Evolutionary conservation across 2,329 filamentous ascomycete genomes (phyloP).

Genomic region (Alternaria sp.): DNA sequence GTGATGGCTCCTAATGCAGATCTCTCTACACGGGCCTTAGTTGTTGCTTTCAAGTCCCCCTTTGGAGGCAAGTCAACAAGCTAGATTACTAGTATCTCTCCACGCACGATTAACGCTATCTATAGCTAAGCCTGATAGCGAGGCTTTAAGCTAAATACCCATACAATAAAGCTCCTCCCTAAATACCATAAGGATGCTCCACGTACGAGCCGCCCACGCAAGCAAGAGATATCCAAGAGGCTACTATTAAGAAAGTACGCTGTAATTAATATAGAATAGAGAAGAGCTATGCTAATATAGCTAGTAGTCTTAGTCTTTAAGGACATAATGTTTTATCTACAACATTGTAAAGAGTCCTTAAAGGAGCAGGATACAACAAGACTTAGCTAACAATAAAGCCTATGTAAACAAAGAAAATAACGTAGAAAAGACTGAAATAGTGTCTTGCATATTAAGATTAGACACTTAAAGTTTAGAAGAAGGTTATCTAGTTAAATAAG

Average conservation of each 20-base stretch:
- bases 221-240: neutral
- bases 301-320: no score
- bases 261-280: no score
- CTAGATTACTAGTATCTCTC: neutral
- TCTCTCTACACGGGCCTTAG: no score
- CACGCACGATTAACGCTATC: neutral
- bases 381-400: no score
- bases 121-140: neutral
- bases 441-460: slow-evolving; percentile 10
- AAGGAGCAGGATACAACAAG: no score
- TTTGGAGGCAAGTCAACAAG: no score
- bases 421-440: neutral
- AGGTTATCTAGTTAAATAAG: slow-evolving; percentile 23
- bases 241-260: neutral
- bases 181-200: neutral
- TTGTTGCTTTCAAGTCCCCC: no score
- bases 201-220: neutral
- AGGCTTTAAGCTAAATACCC: neutral
- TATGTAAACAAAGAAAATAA: no score
- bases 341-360: no score
- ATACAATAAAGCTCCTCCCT: neutral
- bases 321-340: no score
- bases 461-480: slow-evolving; percentile 25
- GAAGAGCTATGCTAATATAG: no score
- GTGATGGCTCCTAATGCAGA: no score